A percentile compares a stretch with the other conserved stretches of the same genome.
Conservation (phyloP, 164 flowering plant species). For the Warburgia ugandensis region DNA sequence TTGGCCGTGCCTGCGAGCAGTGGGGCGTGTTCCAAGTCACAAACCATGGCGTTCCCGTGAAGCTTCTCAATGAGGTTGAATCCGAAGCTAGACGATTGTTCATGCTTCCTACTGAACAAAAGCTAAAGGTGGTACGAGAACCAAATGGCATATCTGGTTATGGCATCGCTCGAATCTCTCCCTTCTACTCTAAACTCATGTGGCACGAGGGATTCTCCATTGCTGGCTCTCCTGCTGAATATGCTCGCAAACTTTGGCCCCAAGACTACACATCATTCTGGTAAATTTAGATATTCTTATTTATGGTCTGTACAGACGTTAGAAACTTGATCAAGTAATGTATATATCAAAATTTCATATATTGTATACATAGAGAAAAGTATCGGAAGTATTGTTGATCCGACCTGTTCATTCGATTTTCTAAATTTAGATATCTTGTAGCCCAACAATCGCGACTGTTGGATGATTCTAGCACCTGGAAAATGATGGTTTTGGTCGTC, state of each 20-base stretch:
- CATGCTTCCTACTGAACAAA: slow-evolving; percentile 42
- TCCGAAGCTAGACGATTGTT: slow-evolving; percentile 33
- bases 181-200: slow-evolving; percentile 63
- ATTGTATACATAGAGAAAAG: too few relatives aligned
- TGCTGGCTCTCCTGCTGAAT: slow-evolving; percentile 57
- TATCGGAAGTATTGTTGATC: too few relatives aligned
- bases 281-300: slow-evolving; percentile 31
- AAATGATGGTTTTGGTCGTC: too few relatives aligned
- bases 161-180: slow-evolving; percentile 63
- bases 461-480: too few relatives aligned
- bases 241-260: slow-evolving; percentile 81
- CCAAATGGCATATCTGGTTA: slow-evolving; percentile 67
- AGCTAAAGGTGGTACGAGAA: too few relatives aligned
- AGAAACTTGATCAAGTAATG: too few relatives aligned
- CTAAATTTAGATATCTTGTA: too few relatives aligned
- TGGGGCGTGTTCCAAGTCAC: slow-evolving; percentile 80
- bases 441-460: too few relatives aligned
- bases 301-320: too few relatives aligned
- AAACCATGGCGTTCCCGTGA: slow-evolving; percentile 56
- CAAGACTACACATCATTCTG: slow-evolving; percentile 44
- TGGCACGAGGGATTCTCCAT: slow-evolving; percentile 94
- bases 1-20: slow-evolving; percentile 64
- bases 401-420: too few relatives aligned
- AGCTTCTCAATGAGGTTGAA: slow-evolving; percentile 39
- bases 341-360: too few relatives aligned